Conservation (phyloP, 352 stramenopile genomes). For the Hyaloperonospora arabidopsidis region DNA sequence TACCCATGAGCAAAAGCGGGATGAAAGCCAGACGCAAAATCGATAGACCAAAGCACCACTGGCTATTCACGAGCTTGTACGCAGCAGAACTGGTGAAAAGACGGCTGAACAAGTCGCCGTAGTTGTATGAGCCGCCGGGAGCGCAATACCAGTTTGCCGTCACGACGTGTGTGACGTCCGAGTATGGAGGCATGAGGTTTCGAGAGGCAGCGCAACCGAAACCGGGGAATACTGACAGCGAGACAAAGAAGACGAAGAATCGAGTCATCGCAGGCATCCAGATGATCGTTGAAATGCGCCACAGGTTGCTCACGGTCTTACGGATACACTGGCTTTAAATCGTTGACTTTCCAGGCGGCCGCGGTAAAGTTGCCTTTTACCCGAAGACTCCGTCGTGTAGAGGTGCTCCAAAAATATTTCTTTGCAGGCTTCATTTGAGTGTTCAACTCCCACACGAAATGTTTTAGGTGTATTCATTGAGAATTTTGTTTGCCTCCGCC, state of each 20-base stretch:
- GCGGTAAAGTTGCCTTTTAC: too few relatives aligned
- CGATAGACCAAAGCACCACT: slow-evolving; percentile 31
- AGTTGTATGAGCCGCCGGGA: slow-evolving; percentile 49
- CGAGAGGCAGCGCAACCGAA: slow-evolving; percentile 37
- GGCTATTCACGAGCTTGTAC: slow-evolving; percentile 48
- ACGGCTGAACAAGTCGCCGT: slow-evolving; percentile 49
- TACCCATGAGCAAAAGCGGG: slow-evolving; percentile 44
- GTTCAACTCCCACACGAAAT: too few relatives aligned
- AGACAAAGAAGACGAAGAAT: slow-evolving; percentile 59
- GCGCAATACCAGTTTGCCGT: slow-evolving; percentile 39
- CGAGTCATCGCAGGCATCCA: slow-evolving; percentile 40
- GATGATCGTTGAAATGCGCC: slow-evolving; percentile 45
- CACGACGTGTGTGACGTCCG: slow-evolving; percentile 11
- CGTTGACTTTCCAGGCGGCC: too few relatives aligned
- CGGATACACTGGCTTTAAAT: neutral
- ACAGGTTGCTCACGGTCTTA: slow-evolving; percentile 33
- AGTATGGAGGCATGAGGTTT: slow-evolving; percentile 28
- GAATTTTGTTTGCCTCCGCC: too few relatives aligned
- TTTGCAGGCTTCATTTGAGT: too few relatives aligned
- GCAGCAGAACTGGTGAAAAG: slow-evolving; percentile 33
- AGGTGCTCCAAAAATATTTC: too few relatives aligned
- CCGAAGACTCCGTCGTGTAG: too few relatives aligned
- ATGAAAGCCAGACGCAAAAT: slow-evolving; percentile 42
- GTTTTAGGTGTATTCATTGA: too few relatives aligned
- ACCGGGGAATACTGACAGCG: slow-evolving; percentile 38